A percentile compares a stretch with the other conserved stretches of the same genome.
Evolutionary conservation across 2,329 filamentous ascomycete genomes (phyloP).

Genomic region (Trichoderma sp.): DNA sequence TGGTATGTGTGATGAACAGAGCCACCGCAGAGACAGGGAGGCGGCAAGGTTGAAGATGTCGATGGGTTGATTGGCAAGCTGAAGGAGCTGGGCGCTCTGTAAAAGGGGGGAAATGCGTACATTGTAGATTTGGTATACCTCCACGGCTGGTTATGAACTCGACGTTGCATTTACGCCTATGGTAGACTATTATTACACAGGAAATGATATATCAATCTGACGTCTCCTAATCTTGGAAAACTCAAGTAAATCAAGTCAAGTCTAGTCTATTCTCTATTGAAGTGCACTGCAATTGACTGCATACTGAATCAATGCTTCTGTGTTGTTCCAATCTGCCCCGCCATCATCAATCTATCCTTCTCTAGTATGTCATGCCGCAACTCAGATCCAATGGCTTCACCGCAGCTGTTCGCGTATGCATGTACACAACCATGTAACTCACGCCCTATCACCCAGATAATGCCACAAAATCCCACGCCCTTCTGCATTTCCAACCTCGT

Average conservation of each 20-base stretch:
- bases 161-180: not conserved
- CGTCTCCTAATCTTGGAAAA: not conserved
- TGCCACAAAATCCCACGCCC: not conserved
- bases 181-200: not conserved
- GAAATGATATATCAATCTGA: not conserved
- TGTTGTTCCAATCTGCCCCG: not conserved
- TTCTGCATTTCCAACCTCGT: not conserved
- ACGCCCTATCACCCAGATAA: not conserved
- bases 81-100: conserved; percentile 93
- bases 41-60: conserved; percentile 96
- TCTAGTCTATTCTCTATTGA: not conserved
- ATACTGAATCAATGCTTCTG: not conserved
- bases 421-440: not conserved
- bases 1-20: conserved; percentile 51
- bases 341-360: not conserved
- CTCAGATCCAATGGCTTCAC: not conserved
- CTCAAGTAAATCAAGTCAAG: not conserved
- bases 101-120: conserved; percentile 28
- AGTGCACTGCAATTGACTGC: not conserved
- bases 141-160: not conserved
- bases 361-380: not conserved
- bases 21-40: conserved; percentile 82
- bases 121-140: not conserved
- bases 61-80: conserved; percentile 90
- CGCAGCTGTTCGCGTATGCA: not conserved